Percentiles rank a stretch among this genome's conserved stretches.
phyloP scores from a whole-genome alignment of 1,284 basidiomycete genomes.

The Cryptococcus sp. region DNA sequence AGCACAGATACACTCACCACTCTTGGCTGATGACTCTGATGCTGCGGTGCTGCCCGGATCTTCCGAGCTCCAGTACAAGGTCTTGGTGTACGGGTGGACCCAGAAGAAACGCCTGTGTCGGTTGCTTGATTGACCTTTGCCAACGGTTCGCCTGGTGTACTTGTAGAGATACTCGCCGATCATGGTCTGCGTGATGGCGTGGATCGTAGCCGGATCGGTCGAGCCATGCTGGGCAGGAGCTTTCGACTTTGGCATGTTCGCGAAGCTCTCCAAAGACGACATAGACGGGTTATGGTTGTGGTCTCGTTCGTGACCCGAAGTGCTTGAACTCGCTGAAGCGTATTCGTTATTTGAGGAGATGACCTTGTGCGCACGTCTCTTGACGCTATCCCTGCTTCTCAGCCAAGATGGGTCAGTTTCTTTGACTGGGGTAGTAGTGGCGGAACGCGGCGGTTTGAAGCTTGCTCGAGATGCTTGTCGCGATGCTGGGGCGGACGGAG shows the following conservation, averaged over 20 bases:
- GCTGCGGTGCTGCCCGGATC: constrained; percentile 88
- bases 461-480: constrained; percentile 75
- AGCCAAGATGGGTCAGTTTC: constrained; percentile 58
- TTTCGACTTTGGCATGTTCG: constrained; percentile 10
- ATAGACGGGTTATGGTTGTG: constrained; percentile 34
- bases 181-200: constrained; percentile 99
- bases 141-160: constrained; percentile 89
- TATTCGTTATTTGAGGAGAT: constrained; percentile 25
- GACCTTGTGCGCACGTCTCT: constrained; percentile 33
- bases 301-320: constrained; percentile 23
- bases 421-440: constrained; percentile 16
- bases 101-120: constrained; percentile 97
- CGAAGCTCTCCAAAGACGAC: constrained; percentile 41
- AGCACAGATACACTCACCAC: constrained; percentile 64
- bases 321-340: constrained; percentile 37
- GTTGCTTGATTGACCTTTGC: constrained; percentile 85
- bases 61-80: constrained; percentile 92
- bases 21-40: constrained; percentile 92
- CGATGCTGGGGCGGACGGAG: constrained; percentile 66
- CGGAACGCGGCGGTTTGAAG: constrained; percentile 57
- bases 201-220: constrained; percentile 84
- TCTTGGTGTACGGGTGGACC: constrained; percentile 98
- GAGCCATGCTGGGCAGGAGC: constrained; percentile 47
- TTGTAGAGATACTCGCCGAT: constrained; percentile 99
- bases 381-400: constrained; percentile 44